Evolutionary conservation across 2,329 filamentous ascomycete genomes (phyloP), one percentile per base, ranked within the genome.

Genomic region (Trichoderma sp.): DNA sequence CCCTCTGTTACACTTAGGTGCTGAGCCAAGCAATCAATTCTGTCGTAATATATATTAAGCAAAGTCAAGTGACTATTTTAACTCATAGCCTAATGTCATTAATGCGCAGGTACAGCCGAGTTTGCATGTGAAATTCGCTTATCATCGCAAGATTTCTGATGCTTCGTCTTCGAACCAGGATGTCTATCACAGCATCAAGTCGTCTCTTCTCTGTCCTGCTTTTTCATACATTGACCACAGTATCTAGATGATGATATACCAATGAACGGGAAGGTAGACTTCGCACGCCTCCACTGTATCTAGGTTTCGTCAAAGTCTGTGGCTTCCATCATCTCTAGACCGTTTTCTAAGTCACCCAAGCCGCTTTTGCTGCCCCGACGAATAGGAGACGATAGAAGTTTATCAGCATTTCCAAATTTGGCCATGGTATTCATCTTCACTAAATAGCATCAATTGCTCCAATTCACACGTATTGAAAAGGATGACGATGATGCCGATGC

Each of bases 31-130:
- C 65, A 50, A n/a, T 16, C 21, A 12, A 31, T 18, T 27, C 8
- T 6, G 24, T n/a, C 12, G 65, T 53, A 53, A 24, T 14, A 4
- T 68, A 24, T 21, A 45, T n/a, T 7, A n/a, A 33, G 7, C 65
- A 11, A 56, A 18, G 45, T 56, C 65, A 68, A 68, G 18, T 68
- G 41, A 68, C 45, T 68, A 21, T 11, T 21, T n/a, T 56, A 24
- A 67, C 21, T 21, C 7, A 21, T 12, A 53, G n/a, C 11, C 27
- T 35, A 56, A 24, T 31, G 16, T n/a, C 16, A 16, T 68, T 27
- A 56, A 21, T 24, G 35, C 11, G 41, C 29, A 16, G 7, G n/a
- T 11, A 24, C 45, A 24, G 12, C 29, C n/a, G 27, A 56, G 18
- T 45, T 38, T 64, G 24, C 33, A 64, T 64, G 62, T 64, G 62